Conservation (phyloP, 2,329 filamentous ascomycete species). For the Aspergillus cejpii region DNA sequence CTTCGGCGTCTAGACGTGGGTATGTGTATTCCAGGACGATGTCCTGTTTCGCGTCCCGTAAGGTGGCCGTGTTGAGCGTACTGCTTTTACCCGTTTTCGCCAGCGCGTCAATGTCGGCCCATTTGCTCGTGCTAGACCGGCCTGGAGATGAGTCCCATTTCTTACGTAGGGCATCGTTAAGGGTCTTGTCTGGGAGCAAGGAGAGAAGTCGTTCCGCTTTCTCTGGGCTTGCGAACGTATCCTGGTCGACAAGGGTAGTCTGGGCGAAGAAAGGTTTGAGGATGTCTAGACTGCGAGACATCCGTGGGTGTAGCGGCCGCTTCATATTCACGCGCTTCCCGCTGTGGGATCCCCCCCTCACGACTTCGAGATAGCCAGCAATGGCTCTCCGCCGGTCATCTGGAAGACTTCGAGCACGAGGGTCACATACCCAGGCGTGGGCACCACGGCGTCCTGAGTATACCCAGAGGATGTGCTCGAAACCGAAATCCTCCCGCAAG, state of each 20-base stretch:
- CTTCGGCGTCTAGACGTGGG: constrained; percentile 90
- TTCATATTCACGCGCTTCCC: constrained; percentile 81
- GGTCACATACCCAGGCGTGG: constrained; percentile 97
- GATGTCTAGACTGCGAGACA: constrained; percentile 76
- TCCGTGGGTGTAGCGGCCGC: constrained; percentile 81
- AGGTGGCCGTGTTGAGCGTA: constrained; percentile 62
- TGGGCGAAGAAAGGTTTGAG: constrained; percentile 76
- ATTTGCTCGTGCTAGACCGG: constrained; percentile 72
- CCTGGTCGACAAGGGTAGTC: constrained; percentile 74
- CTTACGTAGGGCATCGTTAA: constrained; percentile 71
- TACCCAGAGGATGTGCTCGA: constrained; percentile 95
- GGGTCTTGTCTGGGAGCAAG: constrained; percentile 71
- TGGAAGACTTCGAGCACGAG: constrained; percentile 72
- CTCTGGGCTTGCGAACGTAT: constrained; percentile 69
- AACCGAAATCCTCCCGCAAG: constrained; percentile 89
- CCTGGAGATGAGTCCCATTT: constrained; percentile 86
- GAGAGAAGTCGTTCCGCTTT: constrained; percentile 70
- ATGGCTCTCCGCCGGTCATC: constrained; percentile 80
- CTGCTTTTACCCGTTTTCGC: constrained; percentile 70
- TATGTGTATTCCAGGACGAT: constrained; percentile 97
- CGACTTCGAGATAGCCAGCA: constrained; percentile 79
- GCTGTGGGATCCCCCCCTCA: constrained; percentile 78
- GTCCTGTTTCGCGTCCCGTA: constrained; percentile 89
- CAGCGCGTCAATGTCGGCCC: constrained; percentile 84
- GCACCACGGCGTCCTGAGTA: constrained; percentile 95